Base-by-base conservation (phyloP, 257 asterid species). In the Datura wrightii region DNA sequence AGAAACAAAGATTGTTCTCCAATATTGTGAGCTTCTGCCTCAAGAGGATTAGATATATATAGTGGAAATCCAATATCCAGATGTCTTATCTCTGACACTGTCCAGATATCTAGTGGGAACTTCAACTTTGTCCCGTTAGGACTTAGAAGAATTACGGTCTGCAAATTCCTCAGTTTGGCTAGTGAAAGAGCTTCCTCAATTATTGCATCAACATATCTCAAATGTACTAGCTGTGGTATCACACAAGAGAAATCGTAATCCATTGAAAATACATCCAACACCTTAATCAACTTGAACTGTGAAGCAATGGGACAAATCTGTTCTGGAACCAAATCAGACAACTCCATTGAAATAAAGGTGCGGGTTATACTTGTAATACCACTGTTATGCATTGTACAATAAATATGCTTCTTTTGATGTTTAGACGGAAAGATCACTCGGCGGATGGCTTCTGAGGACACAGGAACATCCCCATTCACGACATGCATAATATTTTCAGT, bases 71-170 rank as follows among this genome's bases (percentile, higher is more conserved):
- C 13, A 34, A 70, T 15, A 14, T 70, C 48, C 19, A 39, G 9
- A 70, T 70, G 52, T 37, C 79, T 70, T 37, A 70, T 70, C 53
- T 70, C 46, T 37, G 79, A 6, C 79, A 70, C 15, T 16, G n/a
- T 39, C 79, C 79, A 42, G 31, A 36, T 42, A 34, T 37, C 52
- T 70, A 70, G 2, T 37, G 53, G 79, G 34, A 18, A 2, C 7
- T 15, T 3, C 34, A 14, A 7, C 6, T 2, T 7, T 41, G 7
- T 3, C 14, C 1, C 1, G 2, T 2, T 8, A 31, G 10, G 0
- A 5, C 18, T 3, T 3, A 0, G 2, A 37, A 70, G 24, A 70
- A 70, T 16, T 16, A 70, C 10, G 41, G 79, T 70, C 53, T 70
- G 79, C 41, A 70, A 9, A 14, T n/a, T n/a, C 18, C 36, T 59